These are phyloP conservation scores for Selaginella tamariscina DNA, from an alignment of 75 land plant genomes.

Conservation along the genomic window DNA sequence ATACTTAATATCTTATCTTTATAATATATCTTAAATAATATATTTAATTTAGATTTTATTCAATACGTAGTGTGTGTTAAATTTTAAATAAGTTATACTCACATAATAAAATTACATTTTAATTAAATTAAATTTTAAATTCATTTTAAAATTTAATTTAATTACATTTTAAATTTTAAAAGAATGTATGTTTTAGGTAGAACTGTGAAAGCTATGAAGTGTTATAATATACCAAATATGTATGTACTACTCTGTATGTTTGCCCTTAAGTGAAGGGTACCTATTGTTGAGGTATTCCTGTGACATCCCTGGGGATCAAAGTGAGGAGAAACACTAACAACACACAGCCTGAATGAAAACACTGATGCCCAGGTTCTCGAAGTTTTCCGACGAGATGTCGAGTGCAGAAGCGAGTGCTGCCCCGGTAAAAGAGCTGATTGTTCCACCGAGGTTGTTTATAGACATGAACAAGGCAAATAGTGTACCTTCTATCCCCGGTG, in stretches of 20 bases:
- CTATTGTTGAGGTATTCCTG: slow-evolving; percentile 10
- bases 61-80: too few species aligned
- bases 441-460: slow-evolving; percentile 1
- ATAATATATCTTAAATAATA: neutral
- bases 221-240: neutral
- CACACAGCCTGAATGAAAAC: slow-evolving; percentile 35
- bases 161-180: neutral
- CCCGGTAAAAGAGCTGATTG: neutral
- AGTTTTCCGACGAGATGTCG: neutral
- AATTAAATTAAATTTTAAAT: neutral
- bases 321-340: slow-evolving; percentile 44
- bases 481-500: neutral
- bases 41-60: neutral
- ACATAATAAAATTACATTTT: too few species aligned
- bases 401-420: slow-evolving; percentile 1
- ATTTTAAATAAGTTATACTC: too few species aligned
- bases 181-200: neutral
- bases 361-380: slow-evolving; percentile 23
- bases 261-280: neutral
- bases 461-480: slow-evolving; percentile 10
- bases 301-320: slow-evolving; percentile 52
- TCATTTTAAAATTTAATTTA: neutral
- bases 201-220: neutral
- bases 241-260: neutral
- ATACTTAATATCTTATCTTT: neutral